phyloP scores from a whole-genome alignment of 2,329 filamentous ascomycete species.

The Grosmannia penicillata region DNA sequence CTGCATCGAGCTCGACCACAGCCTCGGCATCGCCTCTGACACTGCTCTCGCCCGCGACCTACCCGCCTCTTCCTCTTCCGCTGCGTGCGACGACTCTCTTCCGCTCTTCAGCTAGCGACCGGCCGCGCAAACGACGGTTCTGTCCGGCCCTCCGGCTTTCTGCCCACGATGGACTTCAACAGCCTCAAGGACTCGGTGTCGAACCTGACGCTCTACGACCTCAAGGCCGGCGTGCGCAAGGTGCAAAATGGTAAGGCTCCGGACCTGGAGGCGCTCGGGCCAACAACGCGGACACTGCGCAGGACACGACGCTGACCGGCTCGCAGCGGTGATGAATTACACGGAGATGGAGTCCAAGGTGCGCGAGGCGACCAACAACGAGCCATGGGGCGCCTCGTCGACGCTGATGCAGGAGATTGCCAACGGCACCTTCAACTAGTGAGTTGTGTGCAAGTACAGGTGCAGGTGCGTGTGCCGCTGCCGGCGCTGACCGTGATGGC shows the following conservation, averaged over 20 bases:
- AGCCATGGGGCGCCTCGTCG: slow-evolving; percentile 82
- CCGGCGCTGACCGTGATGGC: slow-evolving; percentile 8
- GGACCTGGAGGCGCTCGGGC: no score
- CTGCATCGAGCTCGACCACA: no score
- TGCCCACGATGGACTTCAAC: slow-evolving; percentile 65
- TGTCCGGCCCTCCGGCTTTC: not conserved
- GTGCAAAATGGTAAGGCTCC: slow-evolving; percentile 94
- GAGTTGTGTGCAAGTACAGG: no score
- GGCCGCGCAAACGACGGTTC: not conserved
- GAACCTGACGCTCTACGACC: slow-evolving; percentile 85
- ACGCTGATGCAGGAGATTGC: slow-evolving; percentile 95
- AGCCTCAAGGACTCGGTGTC: slow-evolving; percentile 74
- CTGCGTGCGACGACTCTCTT: no score
- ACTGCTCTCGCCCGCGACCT: no score
- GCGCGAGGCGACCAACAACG: slow-evolving; percentile 96
- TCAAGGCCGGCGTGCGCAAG: slow-evolving; percentile 90
- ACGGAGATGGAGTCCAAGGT: slow-evolving; percentile 59
- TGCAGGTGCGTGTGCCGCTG: no score
- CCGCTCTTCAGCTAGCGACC: no score
- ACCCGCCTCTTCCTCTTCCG: no score
- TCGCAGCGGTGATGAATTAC: slow-evolving; percentile 86
- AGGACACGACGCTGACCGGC: slow-evolving; percentile 1
- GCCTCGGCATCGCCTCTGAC: no score
- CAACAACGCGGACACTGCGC: no score
- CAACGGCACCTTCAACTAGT: slow-evolving; percentile 98